Conservation (phyloP, 768 basidiomycete genomes). For the Lentinula edodes region DNA sequence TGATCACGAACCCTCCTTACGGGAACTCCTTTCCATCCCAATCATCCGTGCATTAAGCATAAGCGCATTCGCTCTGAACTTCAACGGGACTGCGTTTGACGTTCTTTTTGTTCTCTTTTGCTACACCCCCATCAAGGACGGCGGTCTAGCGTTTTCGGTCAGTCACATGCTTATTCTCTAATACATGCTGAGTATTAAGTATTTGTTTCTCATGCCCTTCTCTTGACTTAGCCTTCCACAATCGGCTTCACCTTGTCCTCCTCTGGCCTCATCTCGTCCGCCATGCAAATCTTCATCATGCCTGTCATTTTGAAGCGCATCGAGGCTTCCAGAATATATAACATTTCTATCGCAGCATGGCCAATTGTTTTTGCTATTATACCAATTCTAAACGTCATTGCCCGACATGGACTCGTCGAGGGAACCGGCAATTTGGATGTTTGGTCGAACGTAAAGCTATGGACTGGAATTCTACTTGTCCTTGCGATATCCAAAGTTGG, state of each 20-base stretch:
- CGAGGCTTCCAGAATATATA: slow-evolving; percentile 46
- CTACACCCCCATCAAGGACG: slow-evolving; percentile 51
- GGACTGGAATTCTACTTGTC: background rate
- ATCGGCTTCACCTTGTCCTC: slow-evolving; percentile 52
- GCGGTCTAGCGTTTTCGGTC: slow-evolving; percentile 58
- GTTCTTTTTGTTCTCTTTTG: slow-evolving; percentile 68
- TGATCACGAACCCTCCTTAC: slow-evolving; percentile 14
- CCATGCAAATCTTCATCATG: slow-evolving; percentile 48
- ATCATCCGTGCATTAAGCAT: slow-evolving; percentile 45
- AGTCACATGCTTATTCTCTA: slow-evolving; percentile 12
- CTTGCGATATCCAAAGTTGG: background rate
- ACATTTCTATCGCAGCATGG: slow-evolving; percentile 49
- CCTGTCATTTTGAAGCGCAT: slow-evolving; percentile 45
- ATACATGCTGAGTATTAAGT: background rate
- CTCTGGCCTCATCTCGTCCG: slow-evolving; percentile 40
- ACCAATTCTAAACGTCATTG: slow-evolving; percentile 26
- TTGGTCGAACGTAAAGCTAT: background rate
- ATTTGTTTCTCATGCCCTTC: background rate
- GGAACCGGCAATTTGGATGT: background rate
- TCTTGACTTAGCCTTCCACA: slow-evolving; percentile 20
- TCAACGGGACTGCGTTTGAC: slow-evolving; percentile 55
- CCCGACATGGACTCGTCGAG: background rate
- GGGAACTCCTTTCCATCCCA: slow-evolving; percentile 42
- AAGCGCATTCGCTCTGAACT: slow-evolving; percentile 49
- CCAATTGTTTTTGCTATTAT: slow-evolving; percentile 40